Base-by-base conservation (phyloP, 2,329 filamentous ascomycete species). In the Pseudocercospora macadamiae region DNA sequence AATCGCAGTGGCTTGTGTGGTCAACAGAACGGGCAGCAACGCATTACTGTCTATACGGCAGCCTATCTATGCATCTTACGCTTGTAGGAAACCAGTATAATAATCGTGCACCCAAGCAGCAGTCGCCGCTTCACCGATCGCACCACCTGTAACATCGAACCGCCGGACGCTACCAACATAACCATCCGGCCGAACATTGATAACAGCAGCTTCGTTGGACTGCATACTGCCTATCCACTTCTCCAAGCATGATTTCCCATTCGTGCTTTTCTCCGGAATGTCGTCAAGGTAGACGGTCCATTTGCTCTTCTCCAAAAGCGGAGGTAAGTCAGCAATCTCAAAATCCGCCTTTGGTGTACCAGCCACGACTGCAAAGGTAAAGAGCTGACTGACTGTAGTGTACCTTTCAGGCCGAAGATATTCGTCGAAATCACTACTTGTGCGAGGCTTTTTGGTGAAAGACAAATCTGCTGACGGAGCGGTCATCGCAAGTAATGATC, bases 261-360 rank as follows among this genome's bases (percentile, higher is more conserved):
- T 83, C 55, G 85, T 82, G 64, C 83, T 81, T 23, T 81, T 79
- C 12, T 82, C 77, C 2, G 83, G 80, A 5, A 86, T 74, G 70
- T 90, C 81, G 68, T 91, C 89, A 0, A 90, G 77, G 70, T 91
- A 91, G 60, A 91, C 81, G 0, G 87, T 89, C 87, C 88, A 91
- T 28, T 82, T 80, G 71, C 86, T 88, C 56, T 85, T 80, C 66
- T 87, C 83, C 37, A 91, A 71, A 19, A 87, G 71, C 0, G 77
- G 71, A 0, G 88, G 88, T 14, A 91, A 75, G 66, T 89, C 83
- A 1, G 80, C 79, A 23, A 91, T 81, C 71, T 91, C 89, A 42
- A 91, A 80, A 2, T 83, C 79, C 3, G 77, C 75, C 71, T 89
- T 88, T 21, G 81, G 74, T 76, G 86, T 86, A 4, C 81, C 83